These are phyloP conservation scores for Termitomyces sp. DNA, from an alignment of 768 basidiomycete species.

Conservation along the genomic window DNA sequence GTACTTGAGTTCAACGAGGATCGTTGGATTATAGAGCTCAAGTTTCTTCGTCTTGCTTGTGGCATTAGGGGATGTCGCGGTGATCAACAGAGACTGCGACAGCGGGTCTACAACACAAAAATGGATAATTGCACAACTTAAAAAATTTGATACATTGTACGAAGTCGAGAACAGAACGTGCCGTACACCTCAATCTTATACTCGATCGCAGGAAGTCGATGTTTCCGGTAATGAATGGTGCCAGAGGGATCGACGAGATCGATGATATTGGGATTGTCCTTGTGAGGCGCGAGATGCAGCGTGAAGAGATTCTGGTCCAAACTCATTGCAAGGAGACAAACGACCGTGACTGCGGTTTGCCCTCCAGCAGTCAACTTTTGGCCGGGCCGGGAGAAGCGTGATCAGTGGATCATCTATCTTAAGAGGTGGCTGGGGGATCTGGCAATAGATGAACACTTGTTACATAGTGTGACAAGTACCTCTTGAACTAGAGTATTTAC, in stretches of 20 bases:
- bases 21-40: conserved; percentile 71
- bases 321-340: conserved; percentile 46
- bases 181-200: conserved; percentile 70
- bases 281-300: conserved; percentile 55
- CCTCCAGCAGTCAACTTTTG: too few relatives aligned
- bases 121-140: neutral
- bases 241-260: conserved; percentile 69
- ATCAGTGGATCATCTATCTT: too few relatives aligned
- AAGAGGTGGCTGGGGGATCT: too few relatives aligned
- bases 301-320: conserved; percentile 86
- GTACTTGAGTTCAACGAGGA: conserved; percentile 64
- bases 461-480: too few relatives aligned
- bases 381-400: too few relatives aligned
- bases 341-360: too few relatives aligned
- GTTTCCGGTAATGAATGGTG: conserved; percentile 67
- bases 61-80: conserved; percentile 57
- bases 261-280: conserved; percentile 53
- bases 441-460: too few relatives aligned
- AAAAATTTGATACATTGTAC: neutral
- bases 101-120: conserved; percentile 51
- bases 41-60: conserved; percentile 71
- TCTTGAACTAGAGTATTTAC: too few relatives aligned
- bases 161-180: conserved; percentile 18
- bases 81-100: conserved; percentile 66
- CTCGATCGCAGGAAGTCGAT: conserved; percentile 44